Base-by-base conservation (phyloP, 1,284 basidiomycete species). In the Pascua sp. region DNA sequence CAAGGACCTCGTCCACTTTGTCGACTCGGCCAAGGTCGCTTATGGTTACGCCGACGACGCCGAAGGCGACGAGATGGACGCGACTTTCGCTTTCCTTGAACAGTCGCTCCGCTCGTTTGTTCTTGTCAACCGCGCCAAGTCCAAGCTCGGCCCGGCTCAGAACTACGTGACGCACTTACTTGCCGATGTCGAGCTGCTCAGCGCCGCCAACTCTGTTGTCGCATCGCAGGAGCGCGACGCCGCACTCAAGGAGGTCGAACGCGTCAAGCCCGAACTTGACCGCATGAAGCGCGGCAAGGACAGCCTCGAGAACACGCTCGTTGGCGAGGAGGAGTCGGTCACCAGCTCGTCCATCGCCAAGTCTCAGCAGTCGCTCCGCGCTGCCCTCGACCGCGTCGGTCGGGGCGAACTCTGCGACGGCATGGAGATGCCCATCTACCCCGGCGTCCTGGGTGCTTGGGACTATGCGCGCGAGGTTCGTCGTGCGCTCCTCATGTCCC, bases 1-100 rank as follows among this genome's bases (percentile, higher is more conserved):
- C 0, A 84, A 87, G 59, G 91, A 98, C 73, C 85, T 99, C 24
- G 94, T 98, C 1, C 96, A 99, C 78, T 99, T 98, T 77, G 96
- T 99, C 68, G 95, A 98, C 75, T 94, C 92, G 8, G 85, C 86
- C 24, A 73, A 74, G 54, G 73, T 75, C 32, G 77, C 77, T 0
- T 54, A 72, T 15, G 67, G 70, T 3, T 68, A 69, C 43, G 71
- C 73, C 43, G 62, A 66, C 44, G 70, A 73, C 44, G 24, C 24
- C 24, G 50, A 62, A 5, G 51, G 32, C 7, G 69, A 72, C 44
- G 70, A 75, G 47, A 82, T 86, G 2, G 82, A 84, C 57, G 86
- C 84, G 62, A 83, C 85, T 0, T 98, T 98, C 72, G 86, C 87
- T 50, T 85, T 89, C 64, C 86, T 99, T 58, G 94, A 98, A 77